Percentiles rank a stretch among this genome's conserved stretches.
phyloP scores from a whole-genome alignment of 2,329 filamentous ascomycete species.

The Trichoderma arundinaceum region DNA sequence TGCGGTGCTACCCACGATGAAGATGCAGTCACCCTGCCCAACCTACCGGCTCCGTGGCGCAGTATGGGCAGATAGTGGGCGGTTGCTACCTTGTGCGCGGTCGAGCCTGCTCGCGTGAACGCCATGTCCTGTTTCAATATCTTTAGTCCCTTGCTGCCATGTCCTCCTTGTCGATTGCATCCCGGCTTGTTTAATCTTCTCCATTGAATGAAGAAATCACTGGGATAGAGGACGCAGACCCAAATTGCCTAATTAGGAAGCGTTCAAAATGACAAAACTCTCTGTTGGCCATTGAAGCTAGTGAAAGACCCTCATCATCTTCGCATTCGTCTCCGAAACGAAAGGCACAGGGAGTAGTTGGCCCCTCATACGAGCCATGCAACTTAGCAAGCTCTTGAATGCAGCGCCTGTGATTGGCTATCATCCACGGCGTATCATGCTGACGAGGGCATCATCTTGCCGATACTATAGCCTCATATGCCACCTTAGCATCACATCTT shows the following conservation, averaged over 20 bases:
- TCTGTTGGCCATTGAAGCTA: neutral
- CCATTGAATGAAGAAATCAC: too few relatives aligned
- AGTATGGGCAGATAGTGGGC: neutral
- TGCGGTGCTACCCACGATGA: neutral
- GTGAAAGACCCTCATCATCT: neutral
- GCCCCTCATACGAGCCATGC: neutral
- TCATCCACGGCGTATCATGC: neutral
- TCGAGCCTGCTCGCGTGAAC: conserved; percentile 2
- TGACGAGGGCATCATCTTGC: neutral
- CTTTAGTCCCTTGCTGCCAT: neutral
- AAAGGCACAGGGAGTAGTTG: neutral
- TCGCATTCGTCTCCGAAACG: neutral
- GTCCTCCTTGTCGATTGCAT: too few relatives aligned
- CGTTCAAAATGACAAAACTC: too few relatives aligned
- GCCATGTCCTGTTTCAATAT: neutral
- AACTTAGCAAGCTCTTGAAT: neutral
- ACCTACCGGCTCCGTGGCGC: neutral
- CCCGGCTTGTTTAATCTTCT: too few relatives aligned
- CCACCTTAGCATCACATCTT: neutral
- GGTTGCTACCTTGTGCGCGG: neutral
- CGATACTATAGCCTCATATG: neutral
- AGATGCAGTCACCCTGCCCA: neutral
- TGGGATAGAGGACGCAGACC: too few relatives aligned
- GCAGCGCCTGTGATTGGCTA: neutral
- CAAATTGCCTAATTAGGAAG: too few relatives aligned